Percentiles rank a stretch among this genome's conserved stretches.
Evolutionary conservation across 345 rosid species (phyloP).

Genomic region (Luvunga scandens): DNA sequence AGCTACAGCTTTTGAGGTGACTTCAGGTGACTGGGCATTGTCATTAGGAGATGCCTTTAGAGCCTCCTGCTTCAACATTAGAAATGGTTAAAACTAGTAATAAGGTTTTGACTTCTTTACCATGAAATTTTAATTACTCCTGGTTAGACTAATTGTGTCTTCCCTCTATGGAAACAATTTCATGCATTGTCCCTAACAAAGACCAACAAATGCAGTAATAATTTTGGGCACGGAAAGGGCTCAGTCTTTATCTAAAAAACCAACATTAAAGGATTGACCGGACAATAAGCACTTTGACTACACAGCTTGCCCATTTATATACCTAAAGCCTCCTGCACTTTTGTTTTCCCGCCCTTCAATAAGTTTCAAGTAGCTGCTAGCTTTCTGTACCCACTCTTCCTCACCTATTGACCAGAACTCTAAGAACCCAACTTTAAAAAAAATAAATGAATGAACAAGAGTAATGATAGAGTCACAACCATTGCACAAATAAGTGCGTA

Average conservation of each 20-base stretch:
- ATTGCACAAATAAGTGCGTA: too few species aligned
- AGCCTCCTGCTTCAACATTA: slow-evolving; percentile 45
- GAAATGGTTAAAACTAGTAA: slow-evolving; percentile 6
- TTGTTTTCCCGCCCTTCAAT: background rate
- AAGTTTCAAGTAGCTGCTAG: too few species aligned
- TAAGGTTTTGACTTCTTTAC: background rate
- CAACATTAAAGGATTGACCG: background rate
- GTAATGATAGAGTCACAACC: too few species aligned
- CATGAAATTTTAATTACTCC: background rate
- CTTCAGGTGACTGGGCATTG: slow-evolving; percentile 48
- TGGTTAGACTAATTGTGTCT: background rate
- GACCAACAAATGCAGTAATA: background rate
- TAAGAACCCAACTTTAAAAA: background rate
- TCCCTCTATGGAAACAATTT: background rate
- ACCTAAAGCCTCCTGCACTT: background rate
- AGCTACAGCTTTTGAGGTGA: slow-evolving; percentile 38
- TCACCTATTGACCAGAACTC: too few species aligned
- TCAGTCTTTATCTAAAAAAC: background rate
- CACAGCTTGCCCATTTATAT: background rate
- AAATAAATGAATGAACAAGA: too few species aligned
- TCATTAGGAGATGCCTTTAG: slow-evolving; percentile 54
- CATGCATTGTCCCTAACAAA: background rate
- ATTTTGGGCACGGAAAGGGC: background rate
- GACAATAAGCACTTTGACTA: background rate
- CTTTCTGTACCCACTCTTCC: too few species aligned